Evolutionary conservation across 345 rosid genomes (phyloP).

Genomic region (Gossypium rotundifolium): DNA sequence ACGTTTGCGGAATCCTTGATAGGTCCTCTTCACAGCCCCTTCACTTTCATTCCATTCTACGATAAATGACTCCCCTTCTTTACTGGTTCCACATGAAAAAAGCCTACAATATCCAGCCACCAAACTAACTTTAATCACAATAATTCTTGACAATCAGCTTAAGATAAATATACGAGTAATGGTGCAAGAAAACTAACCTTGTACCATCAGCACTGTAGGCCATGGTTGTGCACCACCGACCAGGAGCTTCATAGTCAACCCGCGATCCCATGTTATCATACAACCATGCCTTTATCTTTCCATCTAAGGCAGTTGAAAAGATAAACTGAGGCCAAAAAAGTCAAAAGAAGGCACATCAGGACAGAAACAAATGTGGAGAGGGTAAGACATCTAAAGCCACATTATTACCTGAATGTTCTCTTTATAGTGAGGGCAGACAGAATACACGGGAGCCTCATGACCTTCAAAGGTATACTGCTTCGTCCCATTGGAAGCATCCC

Average conservation of each 20-base stretch:
- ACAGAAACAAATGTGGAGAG: background rate
- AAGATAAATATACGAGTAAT: slow-evolving; percentile 9
- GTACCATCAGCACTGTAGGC: slow-evolving; percentile 92
- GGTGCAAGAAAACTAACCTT: slow-evolving; percentile 34
- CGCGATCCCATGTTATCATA: slow-evolving; percentile 84
- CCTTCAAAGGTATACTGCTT: slow-evolving; percentile 77
- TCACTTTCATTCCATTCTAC: slow-evolving; percentile 96
- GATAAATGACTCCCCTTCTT: slow-evolving; percentile 73
- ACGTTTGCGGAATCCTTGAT: slow-evolving; percentile 78
- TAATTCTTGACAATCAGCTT: background rate
- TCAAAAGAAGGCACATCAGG: slow-evolving; percentile 15
- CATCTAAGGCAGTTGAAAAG: slow-evolving; percentile 88
- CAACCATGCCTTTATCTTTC: slow-evolving; percentile 89
- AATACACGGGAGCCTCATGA: slow-evolving; percentile 86
- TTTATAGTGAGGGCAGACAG: slow-evolving; percentile 82
- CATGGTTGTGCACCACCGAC: slow-evolving; percentile 91
- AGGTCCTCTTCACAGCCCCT: slow-evolving; percentile 76
- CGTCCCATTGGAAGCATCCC: slow-evolving; percentile 77
- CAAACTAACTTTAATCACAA: background rate
- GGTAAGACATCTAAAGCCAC: background rate
- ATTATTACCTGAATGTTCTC: slow-evolving; percentile 72
- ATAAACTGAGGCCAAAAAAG: slow-evolving; percentile 49
- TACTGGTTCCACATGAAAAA: slow-evolving; percentile 87
- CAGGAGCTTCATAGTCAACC: slow-evolving; percentile 92
- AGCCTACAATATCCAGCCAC: slow-evolving; percentile 38